phyloP scores from a whole-genome alignment of 352 stramenopile species.

The Phytophthora brassicae region DNA sequence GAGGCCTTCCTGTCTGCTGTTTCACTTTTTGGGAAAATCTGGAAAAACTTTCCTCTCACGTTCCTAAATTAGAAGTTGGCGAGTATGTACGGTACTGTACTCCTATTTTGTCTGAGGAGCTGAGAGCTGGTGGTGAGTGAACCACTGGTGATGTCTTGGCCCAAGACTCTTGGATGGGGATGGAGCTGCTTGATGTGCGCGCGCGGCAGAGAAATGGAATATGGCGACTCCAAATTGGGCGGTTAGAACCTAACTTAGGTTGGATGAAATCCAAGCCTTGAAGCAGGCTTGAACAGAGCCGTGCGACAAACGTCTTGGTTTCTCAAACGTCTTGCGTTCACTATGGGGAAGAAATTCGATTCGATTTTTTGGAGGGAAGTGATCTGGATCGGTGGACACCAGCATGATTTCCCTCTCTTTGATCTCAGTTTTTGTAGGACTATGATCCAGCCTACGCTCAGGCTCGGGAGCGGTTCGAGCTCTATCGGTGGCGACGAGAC shows the following conservation, averaged over 20 bases:
- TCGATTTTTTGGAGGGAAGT: constrained; percentile 16
- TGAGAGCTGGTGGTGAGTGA: not conserved
- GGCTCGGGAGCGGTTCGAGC: too few relatives aligned
- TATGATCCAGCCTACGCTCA: too few relatives aligned
- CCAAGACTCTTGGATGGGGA: too few relatives aligned
- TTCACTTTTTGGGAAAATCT: constrained; percentile 23
- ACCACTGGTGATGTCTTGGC: not conserved
- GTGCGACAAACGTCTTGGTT: too few relatives aligned
- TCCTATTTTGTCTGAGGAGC: not conserved
- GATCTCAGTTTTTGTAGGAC: too few relatives aligned
- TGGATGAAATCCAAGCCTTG: too few relatives aligned
- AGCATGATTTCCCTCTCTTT: too few relatives aligned
- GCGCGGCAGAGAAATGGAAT: constrained; percentile 10
- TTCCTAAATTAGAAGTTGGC: constrained; percentile 22
- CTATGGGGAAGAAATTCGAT: constrained; percentile 11
- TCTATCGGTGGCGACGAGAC: too few relatives aligned
- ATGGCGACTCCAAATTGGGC: constrained; percentile 1
- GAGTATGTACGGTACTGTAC: too few relatives aligned
- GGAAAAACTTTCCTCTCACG: constrained; percentile 19
- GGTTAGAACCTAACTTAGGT: too few relatives aligned
- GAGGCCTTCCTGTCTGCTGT: constrained; percentile 6
- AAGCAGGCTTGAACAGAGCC: constrained; percentile 6
- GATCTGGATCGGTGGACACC: too few relatives aligned
- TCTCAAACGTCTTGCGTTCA: constrained; percentile 12
- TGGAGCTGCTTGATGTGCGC: constrained; percentile 5